Evolutionary conservation across 495 filamentous ascomycete species (phyloP), one percentile per base, ranked within the genome.

Genomic region (Polyplosphaeria fusca): DNA sequence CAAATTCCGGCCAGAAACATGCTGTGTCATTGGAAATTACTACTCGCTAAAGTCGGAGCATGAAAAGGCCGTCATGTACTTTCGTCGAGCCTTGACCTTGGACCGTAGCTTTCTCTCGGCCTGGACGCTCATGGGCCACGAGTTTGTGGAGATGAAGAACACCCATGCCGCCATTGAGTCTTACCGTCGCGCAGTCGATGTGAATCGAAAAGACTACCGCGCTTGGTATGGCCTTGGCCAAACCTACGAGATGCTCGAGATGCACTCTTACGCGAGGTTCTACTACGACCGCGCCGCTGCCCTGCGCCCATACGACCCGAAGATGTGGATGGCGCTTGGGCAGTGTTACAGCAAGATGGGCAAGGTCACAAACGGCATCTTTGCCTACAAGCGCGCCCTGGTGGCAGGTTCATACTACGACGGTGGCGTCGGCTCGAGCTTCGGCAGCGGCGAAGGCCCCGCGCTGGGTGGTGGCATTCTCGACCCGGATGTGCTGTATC

Each of bases 71-170:
- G 90, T 97, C 20, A 88, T 94, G 71, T 97, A 96, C 72, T 99
- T 99, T 76, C 87, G 94, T 3, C 87, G 94, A 16, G 94, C 94
- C 0, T 75, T 99, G n/a, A 96, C 89, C 1, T 78, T 99, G 0
- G 94, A 99, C 68, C 86, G 91, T 9, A 86, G 81, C 38, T 99
- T 92, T 61, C 77, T 95, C 26, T 92, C 88, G 3, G 94, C 94
- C 13, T 99, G 94, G 94, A 99, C 91, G 0, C 77, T 99, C 0
- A 99, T 99, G 94, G 94, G 94, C 7, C 94, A 97, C 68, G 94
- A 99, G 68, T 99, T 96, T 69, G 89, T 97, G 28, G 94, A 99
- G 69, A 86, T 99, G 75, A 99, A 97, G 65, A 99, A 99, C 65
- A 99, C 94, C 0, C 94, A 99, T 65, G 91, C 94, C 0, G 94